phyloP scores from a whole-genome alignment of 768 basidiomycete genomes.

The Hericium coralloides region DNA sequence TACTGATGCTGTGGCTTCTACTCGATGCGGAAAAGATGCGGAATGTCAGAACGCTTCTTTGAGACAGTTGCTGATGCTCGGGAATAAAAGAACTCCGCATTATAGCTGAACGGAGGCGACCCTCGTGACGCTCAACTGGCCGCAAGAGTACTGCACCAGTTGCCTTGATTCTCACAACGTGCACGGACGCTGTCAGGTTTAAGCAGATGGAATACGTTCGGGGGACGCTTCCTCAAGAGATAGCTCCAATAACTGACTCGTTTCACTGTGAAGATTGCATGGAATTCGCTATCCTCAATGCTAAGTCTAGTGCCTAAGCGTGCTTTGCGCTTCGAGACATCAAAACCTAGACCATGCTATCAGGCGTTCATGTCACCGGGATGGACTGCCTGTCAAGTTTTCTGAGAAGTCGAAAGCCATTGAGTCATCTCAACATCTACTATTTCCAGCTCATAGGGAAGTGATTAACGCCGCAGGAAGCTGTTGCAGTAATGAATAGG shows the following conservation, averaged over 20 bases:
- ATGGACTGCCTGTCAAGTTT: constrained; percentile 31
- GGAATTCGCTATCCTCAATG: constrained; percentile 40
- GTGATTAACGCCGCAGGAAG: constrained; percentile 43
- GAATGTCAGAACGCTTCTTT: too few relatives aligned
- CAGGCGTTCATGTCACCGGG: constrained; percentile 43
- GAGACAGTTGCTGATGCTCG: neutral
- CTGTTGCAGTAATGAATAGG: constrained; percentile 42
- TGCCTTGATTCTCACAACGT: too few relatives aligned
- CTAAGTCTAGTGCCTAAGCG: constrained; percentile 28
- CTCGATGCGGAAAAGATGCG: too few relatives aligned
- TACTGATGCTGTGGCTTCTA: too few relatives aligned
- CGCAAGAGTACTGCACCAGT: constrained; percentile 30
- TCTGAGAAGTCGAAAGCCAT: too few relatives aligned
- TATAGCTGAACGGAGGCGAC: constrained; percentile 35
- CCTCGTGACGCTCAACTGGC: constrained; percentile 36
- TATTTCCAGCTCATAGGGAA: constrained; percentile 36
- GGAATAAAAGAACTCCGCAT: constrained; percentile 33
- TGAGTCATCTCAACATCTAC: neutral
- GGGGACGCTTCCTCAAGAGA: constrained; percentile 25
- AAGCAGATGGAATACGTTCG: constrained; percentile 38
- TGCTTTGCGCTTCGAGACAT: too few relatives aligned
- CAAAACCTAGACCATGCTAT: too few relatives aligned
- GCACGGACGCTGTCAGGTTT: too few relatives aligned
- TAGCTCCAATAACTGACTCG: constrained; percentile 34
- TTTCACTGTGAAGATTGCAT: constrained; percentile 46